A percentile compares a stretch with the other conserved stretches of the same genome.
These are phyloP conservation scores for Botrytis tulipae DNA, from an alignment of 2,329 filamentous ascomycete genomes.

Conservation along the genomic window DNA sequence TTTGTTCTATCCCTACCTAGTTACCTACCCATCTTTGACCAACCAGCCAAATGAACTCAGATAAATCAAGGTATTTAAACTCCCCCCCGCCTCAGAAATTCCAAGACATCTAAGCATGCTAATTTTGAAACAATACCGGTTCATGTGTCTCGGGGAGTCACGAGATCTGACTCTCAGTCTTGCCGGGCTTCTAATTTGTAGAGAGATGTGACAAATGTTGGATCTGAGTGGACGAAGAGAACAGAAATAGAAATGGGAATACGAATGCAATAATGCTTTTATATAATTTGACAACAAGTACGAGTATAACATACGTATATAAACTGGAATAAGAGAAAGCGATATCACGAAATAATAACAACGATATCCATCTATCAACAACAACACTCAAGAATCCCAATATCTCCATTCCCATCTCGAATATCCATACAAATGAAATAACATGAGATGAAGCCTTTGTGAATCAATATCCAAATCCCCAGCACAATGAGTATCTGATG, in stretches of 20 bases:
- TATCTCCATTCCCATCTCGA: neutral
- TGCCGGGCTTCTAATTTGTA: neutral
- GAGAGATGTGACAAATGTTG: rapidly evolving
- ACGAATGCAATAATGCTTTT: neutral
- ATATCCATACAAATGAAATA: neutral
- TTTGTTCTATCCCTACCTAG: no score
- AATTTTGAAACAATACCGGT: no score
- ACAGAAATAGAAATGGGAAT: neutral
- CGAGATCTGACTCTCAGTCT: neutral
- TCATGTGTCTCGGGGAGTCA: no score
- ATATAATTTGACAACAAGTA: neutral
- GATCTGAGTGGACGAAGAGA: neutral
- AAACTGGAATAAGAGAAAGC: rapidly evolving
- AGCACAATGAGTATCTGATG: neutral
- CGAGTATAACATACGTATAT: rapidly evolving
- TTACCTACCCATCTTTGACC: neutral
- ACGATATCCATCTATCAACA: neutral
- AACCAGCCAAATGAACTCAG: neutral
- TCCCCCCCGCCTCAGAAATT: neutral
- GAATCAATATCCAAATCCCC: neutral
- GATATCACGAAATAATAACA: neutral
- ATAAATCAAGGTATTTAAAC: neutral
- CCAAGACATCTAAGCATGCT: neutral
- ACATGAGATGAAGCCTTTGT: no score
- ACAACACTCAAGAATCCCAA: rapidly evolving